phyloP scores from a whole-genome alignment of 192 early-diverging fungal genomes.

The Spinellus fusiger region DNA sequence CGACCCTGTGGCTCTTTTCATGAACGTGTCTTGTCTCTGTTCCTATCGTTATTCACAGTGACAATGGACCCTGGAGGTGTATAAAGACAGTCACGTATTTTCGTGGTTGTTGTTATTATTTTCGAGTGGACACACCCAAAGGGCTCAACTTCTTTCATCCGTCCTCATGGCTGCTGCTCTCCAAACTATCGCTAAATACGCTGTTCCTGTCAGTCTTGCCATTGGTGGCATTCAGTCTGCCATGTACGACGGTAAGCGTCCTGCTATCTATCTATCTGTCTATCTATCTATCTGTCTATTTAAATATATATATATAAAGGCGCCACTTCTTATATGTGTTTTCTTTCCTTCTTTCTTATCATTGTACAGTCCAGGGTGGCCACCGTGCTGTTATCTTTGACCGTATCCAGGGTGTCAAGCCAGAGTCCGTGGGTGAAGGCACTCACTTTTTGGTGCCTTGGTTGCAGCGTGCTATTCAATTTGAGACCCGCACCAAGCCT shows the following conservation, averaged over 20 bases:
- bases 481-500: conserved; percentile 92
- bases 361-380: conserved; percentile 82
- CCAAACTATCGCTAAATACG: conserved; percentile 71
- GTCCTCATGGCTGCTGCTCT: conserved; percentile 47
- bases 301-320: background rate
- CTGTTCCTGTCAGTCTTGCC: conserved; percentile 68
- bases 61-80: background rate
- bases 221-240: conserved; percentile 70
- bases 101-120: background rate
- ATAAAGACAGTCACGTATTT: background rate
- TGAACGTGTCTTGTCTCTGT: too few relatives aligned
- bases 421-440: conserved; percentile 77
- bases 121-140: background rate
- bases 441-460: conserved; percentile 98
- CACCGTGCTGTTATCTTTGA: conserved; percentile 97
- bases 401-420: conserved; percentile 85
- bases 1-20: too few relatives aligned
- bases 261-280: background rate
- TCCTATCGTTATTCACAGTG: background rate
- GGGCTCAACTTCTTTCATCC: background rate
- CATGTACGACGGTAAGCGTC: conserved; percentile 85
- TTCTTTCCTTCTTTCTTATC: too few relatives aligned
- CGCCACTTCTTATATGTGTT: background rate
- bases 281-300: background rate
- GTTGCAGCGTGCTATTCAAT: conserved; percentile 85